Evolutionary conservation across 495 filamentous ascomycete species (phyloP), one percentile per base, ranked within the genome.

Genomic region (Jackrogersella multiformis): DNA sequence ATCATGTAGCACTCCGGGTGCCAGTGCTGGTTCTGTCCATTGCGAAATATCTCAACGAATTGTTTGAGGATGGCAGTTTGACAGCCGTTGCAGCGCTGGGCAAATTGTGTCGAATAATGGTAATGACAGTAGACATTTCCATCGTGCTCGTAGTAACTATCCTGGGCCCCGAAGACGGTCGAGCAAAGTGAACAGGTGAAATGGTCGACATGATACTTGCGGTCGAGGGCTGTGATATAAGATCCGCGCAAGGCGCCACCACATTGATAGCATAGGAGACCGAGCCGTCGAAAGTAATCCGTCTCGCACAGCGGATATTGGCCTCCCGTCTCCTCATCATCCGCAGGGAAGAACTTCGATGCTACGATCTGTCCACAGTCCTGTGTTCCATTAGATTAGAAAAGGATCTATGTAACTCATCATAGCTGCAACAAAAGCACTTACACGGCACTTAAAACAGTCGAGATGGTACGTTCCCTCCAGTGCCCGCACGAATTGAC

Each of bases 1-100:
- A 99, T 99, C 95, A 98, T 99, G 76, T 99, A 99, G 77, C 96
- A 99, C 76, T 99, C 96, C 2, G 96, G 96, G 73, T 99, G 96
- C 96, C 96, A 99, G 71, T 99, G 96, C 74, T 99, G 96, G 73
- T 98, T 97, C 74, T 96, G 89, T 0, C 95, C 94, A 76, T 98
- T 97, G 49, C 96, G 88, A 78, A 93, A 98, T 62, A 99, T 97
- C 77, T 99, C 95, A 23, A 99, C 96, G 72, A 99, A 99, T 74
- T 99, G 96, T 78, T 99, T 99, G 18, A 99, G 82, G 57, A 99
- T 99, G n/a, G 95, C 90, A 4, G 93, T 97, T 65, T 96, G 92
- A 73, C 96, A 99, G 32, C 96, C 96, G 76, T 92, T 96, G 76
- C 96, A 99, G 45, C 92, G 87, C 75, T 97, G 93, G 23, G 96